These are phyloP conservation scores for Pseudophaeomoniella oleicola DNA, from an alignment of 2,329 filamentous ascomycete genomes.

Conservation along the genomic window DNA sequence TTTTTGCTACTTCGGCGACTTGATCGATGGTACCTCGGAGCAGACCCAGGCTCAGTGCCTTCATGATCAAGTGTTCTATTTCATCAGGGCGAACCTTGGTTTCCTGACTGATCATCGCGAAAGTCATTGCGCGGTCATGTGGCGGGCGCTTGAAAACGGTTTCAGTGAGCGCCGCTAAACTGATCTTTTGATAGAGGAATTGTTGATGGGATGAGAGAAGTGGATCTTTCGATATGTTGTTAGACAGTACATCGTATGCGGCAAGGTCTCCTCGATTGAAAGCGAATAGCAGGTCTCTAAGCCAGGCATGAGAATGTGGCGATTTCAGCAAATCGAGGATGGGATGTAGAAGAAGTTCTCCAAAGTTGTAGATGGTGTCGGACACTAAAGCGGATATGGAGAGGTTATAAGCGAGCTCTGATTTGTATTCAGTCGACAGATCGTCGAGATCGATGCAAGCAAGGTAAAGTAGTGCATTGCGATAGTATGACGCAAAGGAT, in stretches of 20 bases:
- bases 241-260: slow-evolving; percentile 70
- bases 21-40: slow-evolving; percentile 90
- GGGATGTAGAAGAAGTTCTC: slow-evolving; percentile 92
- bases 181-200: slow-evolving; percentile 94
- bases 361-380: slow-evolving; percentile 97
- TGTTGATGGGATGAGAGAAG: slow-evolving; percentile 65
- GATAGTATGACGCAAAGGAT: slow-evolving; percentile 94
- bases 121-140: slow-evolving; percentile 89
- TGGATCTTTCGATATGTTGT: slow-evolving; percentile 65
- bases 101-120: slow-evolving; percentile 73
- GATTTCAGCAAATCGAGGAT: slow-evolving; percentile 69
- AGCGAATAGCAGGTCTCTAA: slow-evolving; percentile 88
- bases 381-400: slow-evolving; percentile 85
- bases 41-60: slow-evolving; percentile 86
- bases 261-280: slow-evolving; percentile 91
- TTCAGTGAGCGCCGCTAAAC: slow-evolving; percentile 88
- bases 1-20: slow-evolving; percentile 82
- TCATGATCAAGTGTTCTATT: slow-evolving; percentile 98
- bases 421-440: slow-evolving; percentile 60
- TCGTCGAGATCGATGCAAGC: slow-evolving; percentile 79
- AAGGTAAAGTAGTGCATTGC: slow-evolving; percentile 92
- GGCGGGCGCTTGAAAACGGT: slow-evolving; percentile 90
- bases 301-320: slow-evolving; percentile 61
- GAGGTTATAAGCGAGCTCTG: slow-evolving; percentile 77
- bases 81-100: slow-evolving; percentile 83